Evolutionary conservation across 176 grass and related monocot genomes (phyloP).

Genomic region (Phoenix dactylifera): DNA sequence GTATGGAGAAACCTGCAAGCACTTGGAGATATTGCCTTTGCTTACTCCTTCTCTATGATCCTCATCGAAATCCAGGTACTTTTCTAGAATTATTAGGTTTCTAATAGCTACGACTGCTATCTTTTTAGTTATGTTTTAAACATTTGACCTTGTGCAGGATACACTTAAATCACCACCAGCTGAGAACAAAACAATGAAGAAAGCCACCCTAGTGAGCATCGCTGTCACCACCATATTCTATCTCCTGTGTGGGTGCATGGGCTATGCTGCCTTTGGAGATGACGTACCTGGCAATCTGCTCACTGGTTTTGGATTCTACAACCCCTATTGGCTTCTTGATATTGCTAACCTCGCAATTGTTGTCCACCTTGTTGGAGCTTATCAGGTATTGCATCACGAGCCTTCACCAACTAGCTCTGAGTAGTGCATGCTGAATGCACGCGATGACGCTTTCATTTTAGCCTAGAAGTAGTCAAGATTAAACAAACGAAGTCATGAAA

Average conservation of each 20-base stretch:
- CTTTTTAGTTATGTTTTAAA: too few species aligned
- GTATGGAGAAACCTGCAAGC: slow-evolving; percentile 47
- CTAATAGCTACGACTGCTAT: background rate
- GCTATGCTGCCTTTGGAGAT: slow-evolving; percentile 45
- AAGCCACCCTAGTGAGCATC: slow-evolving; percentile 29
- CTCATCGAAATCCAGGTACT: slow-evolving; percentile 53
- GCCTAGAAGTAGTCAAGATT: too few species aligned
- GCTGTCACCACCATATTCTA: slow-evolving; percentile 35
- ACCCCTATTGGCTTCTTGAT: slow-evolving; percentile 52
- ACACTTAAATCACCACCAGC: slow-evolving; percentile 46
- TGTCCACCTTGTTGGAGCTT: slow-evolving; percentile 47
- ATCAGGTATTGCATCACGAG: slow-evolving; percentile 23
- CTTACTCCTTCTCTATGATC: slow-evolving; percentile 56
- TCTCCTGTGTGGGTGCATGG: slow-evolving; percentile 49
- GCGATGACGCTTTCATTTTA: too few species aligned
- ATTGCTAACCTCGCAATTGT: slow-evolving; percentile 53
- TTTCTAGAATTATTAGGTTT: background rate
- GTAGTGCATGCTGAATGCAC: too few species aligned
- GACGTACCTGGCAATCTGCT: slow-evolving; percentile 41
- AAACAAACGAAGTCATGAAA: too few species aligned
- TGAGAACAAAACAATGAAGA: slow-evolving; percentile 42
- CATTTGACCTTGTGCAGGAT: slow-evolving; percentile 18
- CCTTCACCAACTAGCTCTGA: too few species aligned
- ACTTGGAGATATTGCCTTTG: slow-evolving; percentile 57
- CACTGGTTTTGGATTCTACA: slow-evolving; percentile 56